phyloP scores from a whole-genome alignment of 140 eudicot species.

The Oenanthe javanica region DNA sequence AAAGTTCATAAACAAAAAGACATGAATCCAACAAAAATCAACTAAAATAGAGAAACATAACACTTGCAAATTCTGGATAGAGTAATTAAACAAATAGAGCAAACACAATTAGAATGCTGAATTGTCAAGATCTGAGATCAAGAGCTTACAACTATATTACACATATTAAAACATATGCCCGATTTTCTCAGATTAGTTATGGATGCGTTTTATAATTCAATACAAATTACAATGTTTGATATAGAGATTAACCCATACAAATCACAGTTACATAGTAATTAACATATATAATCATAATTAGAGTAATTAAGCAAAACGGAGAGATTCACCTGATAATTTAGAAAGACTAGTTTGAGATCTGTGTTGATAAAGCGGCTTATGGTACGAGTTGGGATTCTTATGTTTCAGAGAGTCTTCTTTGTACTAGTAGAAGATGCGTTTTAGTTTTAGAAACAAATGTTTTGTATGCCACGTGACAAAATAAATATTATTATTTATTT shows the following conservation, averaged over 20 bases:
- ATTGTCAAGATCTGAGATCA: not conserved
- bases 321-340: not conserved
- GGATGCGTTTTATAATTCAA: not conserved
- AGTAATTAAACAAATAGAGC: not conserved
- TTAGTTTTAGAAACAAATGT: not conserved
- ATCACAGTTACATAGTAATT: not conserved
- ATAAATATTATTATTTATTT: no score
- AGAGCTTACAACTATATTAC: not conserved
- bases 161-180: no score
- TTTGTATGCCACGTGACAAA: not conserved
- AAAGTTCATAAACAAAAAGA: not conserved
- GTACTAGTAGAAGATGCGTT: no score
- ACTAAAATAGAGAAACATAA: no score
- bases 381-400: not conserved
- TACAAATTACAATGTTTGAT: not conserved
- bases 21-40: not conserved
- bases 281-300: not conserved
- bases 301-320: not conserved
- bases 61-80: no score
- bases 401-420: not conserved
- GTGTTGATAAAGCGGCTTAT: not conserved
- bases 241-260: not conserved
- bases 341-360: conserved; percentile 1
- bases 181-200: not conserved
- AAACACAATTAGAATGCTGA: not conserved